Conservation (phyloP, 2,329 filamentous ascomycete genomes). For the Diaporthe citrichinensis region DNA sequence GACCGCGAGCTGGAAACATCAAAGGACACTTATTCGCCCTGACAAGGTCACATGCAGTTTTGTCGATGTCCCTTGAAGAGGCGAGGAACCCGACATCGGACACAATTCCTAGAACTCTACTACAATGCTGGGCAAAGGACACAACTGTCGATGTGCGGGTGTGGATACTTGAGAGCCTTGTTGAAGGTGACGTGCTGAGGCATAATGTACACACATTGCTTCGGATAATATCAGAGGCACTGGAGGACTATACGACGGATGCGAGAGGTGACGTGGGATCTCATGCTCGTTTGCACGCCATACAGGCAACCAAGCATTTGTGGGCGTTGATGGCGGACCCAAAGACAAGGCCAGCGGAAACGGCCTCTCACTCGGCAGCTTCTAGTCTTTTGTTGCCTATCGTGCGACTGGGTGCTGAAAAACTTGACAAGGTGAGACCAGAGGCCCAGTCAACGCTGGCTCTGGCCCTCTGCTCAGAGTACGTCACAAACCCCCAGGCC, state of each 20-base stretch:
- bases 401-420: constrained; percentile 85
- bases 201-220: constrained; percentile 59
- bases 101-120: constrained; percentile 60
- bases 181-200: constrained; percentile 60
- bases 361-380: constrained; percentile 47
- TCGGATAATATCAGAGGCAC: constrained; percentile 65
- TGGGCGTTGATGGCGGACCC: constrained; percentile 56
- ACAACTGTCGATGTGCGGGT: constrained; percentile 66
- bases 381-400: constrained; percentile 62
- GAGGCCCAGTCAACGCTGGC: constrained; percentile 71
- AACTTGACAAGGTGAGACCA: constrained; percentile 86
- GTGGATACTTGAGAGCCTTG: constrained; percentile 69
- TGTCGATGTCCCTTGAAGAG: constrained; percentile 43
- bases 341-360: neutral
- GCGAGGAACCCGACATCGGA: constrained; percentile 42
- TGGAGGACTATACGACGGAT: constrained; percentile 94
- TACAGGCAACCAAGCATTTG: constrained; percentile 80
- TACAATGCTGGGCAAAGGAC: constrained; percentile 67
- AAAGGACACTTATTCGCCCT: constrained; percentile 69
- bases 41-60: constrained; percentile 63
- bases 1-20: constrained; percentile 55
- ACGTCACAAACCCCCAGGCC: constrained; percentile 44
- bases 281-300: constrained; percentile 83
- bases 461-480: constrained; percentile 62
- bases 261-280: constrained; percentile 92